Evolutionary conservation across 1,284 basidiomycete species (phyloP).

Genomic region (Ceratobasidium theobromae): DNA sequence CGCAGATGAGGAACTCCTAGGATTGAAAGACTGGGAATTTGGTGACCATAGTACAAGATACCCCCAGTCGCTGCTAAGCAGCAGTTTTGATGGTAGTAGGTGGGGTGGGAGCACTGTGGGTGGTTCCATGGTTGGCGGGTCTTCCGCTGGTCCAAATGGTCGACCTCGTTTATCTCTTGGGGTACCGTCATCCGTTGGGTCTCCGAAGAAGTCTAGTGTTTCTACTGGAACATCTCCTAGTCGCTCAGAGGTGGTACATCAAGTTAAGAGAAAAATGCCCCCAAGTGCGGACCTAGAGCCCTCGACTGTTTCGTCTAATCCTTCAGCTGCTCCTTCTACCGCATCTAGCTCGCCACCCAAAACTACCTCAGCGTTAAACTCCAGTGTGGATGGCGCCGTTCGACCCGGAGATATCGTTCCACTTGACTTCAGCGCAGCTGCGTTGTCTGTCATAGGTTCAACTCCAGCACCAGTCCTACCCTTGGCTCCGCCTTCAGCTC

Average conservation of each 20-base stretch:
- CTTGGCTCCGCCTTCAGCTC: background rate
- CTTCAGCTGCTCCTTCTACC: background rate
- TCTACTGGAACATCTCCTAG: background rate
- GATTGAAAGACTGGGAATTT: constrained; percentile 14
- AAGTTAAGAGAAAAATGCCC: constrained; percentile 12
- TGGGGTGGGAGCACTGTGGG: constrained; percentile 18
- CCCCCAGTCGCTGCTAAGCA: constrained; percentile 10
- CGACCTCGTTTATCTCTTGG: background rate
- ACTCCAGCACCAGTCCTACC: background rate
- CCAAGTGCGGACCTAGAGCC: constrained; percentile 1
- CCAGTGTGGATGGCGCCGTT: background rate
- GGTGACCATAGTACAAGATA: constrained; percentile 15
- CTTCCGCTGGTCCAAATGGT: background rate
- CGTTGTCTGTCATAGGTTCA: background rate
- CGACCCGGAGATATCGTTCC: constrained; percentile 18
- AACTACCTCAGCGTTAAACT: background rate
- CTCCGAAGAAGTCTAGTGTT: constrained; percentile 1
- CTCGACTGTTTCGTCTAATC: background rate
- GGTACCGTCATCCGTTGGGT: background rate
- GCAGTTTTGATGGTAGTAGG: constrained; percentile 1
- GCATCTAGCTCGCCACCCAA: background rate
- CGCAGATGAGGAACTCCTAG: constrained; percentile 16
- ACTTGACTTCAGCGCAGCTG: constrained; percentile 4
- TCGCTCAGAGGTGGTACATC: background rate
- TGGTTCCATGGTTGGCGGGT: constrained; percentile 2